Base-by-base conservation (phyloP, 2,329 filamentous ascomycete species). In the Ambrosiella cleistominuta region DNA sequence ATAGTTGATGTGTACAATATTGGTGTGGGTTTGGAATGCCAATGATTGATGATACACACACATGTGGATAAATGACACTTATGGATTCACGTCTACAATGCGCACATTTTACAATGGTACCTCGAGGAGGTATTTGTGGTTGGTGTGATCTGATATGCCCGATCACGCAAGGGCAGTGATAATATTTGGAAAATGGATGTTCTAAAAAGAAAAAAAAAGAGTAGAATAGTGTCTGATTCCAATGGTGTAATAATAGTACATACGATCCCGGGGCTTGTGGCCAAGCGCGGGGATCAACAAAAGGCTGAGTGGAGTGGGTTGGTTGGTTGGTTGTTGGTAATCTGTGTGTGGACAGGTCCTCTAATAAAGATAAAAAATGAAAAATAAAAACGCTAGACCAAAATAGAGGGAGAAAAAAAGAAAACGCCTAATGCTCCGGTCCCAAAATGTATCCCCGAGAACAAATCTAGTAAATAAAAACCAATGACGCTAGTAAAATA, bases 401-500 rank as follows among this genome's bases (percentile, higher is more conserved):
- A 51, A 38, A 58, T 11, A 49, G 39, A 54, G 50, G 35, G 9
- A 47, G 47, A 40, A 54, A 35, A 8, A 12, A 42, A 52, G 27
- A 44, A 53, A 50, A 59, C 45, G 53, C 53, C 52, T 54, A 54
- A 35, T 51, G 56, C 36, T 50, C 54, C 54, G 39, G 40, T 56
- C 39, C 54, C 54, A 40, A 45, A 56, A 56, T 56, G 27, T 49
- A 57, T 49, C 42, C 54, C 54, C 36, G 40, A 50, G 40, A 57
- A 38, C 9, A 44, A 40, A 15, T 57, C 56, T 57, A 57, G 45
- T 36, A n/a, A 45, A 52, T 35, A 51, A 51, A 50, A 11, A 56
- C 13, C 40, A 56, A 45, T 38, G 52, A 52, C 54, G 54, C 54
- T 35, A 56, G 35, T 27, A 27, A 27, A 27, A 27, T 15, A 54